Evolutionary conservation across 345 rosid species (phyloP).

Genomic region (Corchorus capsularis): DNA sequence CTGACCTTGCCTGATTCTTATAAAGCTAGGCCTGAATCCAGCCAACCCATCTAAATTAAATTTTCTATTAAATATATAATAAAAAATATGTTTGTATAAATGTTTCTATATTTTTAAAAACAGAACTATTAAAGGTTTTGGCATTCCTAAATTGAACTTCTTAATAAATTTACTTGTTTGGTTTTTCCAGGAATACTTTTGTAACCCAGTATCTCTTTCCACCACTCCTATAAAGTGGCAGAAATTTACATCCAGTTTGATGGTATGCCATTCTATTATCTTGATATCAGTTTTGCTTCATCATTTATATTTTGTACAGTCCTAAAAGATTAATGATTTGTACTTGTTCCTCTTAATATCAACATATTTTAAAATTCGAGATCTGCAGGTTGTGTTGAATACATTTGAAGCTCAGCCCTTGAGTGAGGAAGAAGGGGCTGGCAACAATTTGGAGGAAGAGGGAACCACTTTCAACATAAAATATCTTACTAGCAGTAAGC

Average conservation of each 20-base stretch:
- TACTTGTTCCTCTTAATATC: neutral
- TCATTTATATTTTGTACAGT: neutral
- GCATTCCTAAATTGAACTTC: neutral
- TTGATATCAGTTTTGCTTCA: neutral
- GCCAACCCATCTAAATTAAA: too few relatives aligned
- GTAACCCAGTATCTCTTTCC: conserved; percentile 81
- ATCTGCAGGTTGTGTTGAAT: conserved; percentile 76
- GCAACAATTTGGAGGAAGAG: conserved; percentile 91
- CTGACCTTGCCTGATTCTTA: too few relatives aligned
- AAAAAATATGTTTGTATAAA: too few relatives aligned
- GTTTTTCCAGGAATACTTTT: conserved; percentile 76
- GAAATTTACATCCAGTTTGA: conserved; percentile 78
- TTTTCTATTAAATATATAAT: too few relatives aligned
- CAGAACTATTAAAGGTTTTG: conserved; percentile 6
- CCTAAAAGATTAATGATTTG: neutral
- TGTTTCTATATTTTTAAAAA: neutral
- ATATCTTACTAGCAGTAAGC: conserved; percentile 94
- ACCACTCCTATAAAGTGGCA: conserved; percentile 84
- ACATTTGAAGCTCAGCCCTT: conserved; percentile 97
- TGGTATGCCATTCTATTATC: conserved; percentile 46
- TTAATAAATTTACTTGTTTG: conserved; percentile 23
- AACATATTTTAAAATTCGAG: conserved; percentile 27
- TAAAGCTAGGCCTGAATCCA: too few relatives aligned
- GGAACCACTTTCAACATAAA: conserved; percentile 90
- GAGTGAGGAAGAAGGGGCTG: conserved; percentile 95